Evolutionary conservation across 1,284 basidiomycete species (phyloP).

Genomic region (Trametes versicolor): DNA sequence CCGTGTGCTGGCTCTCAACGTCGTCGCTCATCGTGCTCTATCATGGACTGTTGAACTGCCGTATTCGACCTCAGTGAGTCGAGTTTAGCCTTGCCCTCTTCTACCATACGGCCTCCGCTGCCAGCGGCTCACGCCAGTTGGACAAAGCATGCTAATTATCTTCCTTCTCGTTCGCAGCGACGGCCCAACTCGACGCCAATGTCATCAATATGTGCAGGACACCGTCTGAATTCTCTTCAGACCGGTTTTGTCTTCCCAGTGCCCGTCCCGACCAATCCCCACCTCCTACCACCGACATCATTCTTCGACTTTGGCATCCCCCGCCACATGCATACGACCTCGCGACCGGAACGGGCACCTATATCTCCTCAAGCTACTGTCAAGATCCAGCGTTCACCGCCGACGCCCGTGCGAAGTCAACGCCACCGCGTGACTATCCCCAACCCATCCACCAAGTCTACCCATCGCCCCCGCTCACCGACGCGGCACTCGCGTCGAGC

Average conservation of each 20-base stretch:
- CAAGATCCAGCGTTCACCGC: slow-evolving; percentile 7
- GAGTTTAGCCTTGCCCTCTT: slow-evolving; percentile 39
- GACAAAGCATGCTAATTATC: slow-evolving; percentile 30
- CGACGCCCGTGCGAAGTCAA: slow-evolving; percentile 26
- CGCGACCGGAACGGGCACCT: slow-evolving; percentile 13
- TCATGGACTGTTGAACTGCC: slow-evolving; percentile 40
- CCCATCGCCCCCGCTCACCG: slow-evolving; percentile 40
- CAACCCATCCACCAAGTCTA: slow-evolving; percentile 28
- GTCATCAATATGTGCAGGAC: slow-evolving; percentile 40
- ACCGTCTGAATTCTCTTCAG: slow-evolving; percentile 26
- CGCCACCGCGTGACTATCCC: slow-evolving; percentile 30
- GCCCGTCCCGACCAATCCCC: slow-evolving; percentile 24
- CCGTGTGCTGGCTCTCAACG: slow-evolving; percentile 11
- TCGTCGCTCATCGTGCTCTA: slow-evolving; percentile 23
- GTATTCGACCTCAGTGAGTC: slow-evolving; percentile 36
- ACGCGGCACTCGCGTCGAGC: slow-evolving; percentile 36
- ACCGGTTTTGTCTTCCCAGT: slow-evolving; percentile 26
- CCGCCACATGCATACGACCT: slow-evolving; percentile 30
- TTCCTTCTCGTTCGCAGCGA: slow-evolving; percentile 26
- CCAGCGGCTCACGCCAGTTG: slow-evolving; percentile 41
- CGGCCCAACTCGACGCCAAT: slow-evolving; percentile 35
- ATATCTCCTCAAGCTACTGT: slow-evolving; percentile 8
- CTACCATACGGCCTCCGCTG: slow-evolving; percentile 40
- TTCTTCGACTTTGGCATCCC: slow-evolving; percentile 23
- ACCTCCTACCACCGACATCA: slow-evolving; percentile 14